Evolutionary conservation across 2,329 filamentous ascomycete species (phyloP).

Genomic region (Aspergillus sergii): DNA sequence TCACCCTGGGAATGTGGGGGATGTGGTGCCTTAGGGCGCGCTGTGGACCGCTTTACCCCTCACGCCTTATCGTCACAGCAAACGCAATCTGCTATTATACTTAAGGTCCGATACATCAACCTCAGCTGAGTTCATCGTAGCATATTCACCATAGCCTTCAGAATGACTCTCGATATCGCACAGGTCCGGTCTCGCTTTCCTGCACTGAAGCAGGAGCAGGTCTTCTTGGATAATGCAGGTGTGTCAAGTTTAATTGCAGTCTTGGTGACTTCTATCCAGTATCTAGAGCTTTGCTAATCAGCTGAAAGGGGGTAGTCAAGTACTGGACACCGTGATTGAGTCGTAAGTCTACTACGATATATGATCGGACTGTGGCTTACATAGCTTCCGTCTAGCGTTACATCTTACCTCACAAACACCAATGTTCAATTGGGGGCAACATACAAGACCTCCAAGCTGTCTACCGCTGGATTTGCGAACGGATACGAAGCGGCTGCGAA

Average conservation of each 20-base stretch:
- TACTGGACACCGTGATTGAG: conserved; percentile 66
- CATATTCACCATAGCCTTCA: conserved; percentile 14
- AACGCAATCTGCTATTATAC: neutral
- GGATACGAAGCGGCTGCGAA: conserved; percentile 67
- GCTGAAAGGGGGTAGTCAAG: conserved; percentile 66
- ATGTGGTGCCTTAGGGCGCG: neutral
- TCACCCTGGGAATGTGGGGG: neutral
- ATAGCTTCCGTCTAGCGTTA: conserved; percentile 52
- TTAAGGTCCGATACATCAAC: neutral
- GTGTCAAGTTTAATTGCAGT: neutral
- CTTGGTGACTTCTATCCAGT: neutral
- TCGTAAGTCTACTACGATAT: conserved; percentile 50
- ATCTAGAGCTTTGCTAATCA: neutral
- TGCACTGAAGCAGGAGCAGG: conserved; percentile 65
- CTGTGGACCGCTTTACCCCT: neutral
- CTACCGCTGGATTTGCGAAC: conserved; percentile 61
- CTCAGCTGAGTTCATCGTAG: too few species aligned
- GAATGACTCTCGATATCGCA: conserved; percentile 54
- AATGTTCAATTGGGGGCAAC: conserved; percentile 78
- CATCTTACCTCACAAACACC: conserved; percentile 65
- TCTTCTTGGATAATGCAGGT: conserved; percentile 72
- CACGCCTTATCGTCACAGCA: neutral
- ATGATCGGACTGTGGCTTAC: conserved; percentile 5
- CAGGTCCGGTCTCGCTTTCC: conserved; percentile 66
- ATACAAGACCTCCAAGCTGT: conserved; percentile 62